Base-by-base conservation (phyloP, 495 filamentous ascomycete genomes). In the Penicillium riverlandense region DNA sequence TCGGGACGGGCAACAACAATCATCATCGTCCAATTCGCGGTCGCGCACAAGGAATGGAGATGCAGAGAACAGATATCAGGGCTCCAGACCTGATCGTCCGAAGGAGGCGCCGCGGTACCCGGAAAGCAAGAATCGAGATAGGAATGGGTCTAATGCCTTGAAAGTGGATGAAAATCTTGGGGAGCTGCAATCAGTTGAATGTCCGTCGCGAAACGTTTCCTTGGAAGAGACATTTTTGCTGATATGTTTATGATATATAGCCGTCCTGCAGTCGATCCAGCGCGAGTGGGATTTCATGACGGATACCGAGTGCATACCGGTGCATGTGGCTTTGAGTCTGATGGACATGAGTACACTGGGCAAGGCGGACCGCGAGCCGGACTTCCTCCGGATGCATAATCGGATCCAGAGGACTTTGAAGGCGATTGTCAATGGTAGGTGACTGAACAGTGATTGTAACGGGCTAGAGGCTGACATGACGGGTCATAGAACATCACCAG, bases 331-430 rank as follows among this genome's bases (percentile, higher is more conserved):
- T 14, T 71, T 99, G 35, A 88, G 94, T 67, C 66, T 99, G 57
- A 83, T 96, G 71, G 92, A 99, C 62, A 82, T 83, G 29, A 96
- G 89, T 65, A 95, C 90, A 4, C 77, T 99, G 45, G 92, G 92
- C 28, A 82, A 89, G 44, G 90, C 91, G 31, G 79, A 86, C 58
- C 85, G 91, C 49, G 88, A 95, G 59, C 78, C 77, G 39, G 77
- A 85, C 38, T 97, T 97, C 60, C 73, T 86, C 53, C 72, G 81
- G 35, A 86, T 86, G 41, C 88, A 95, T 58, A 68, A 79, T 50
- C 80, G 88, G 53, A 78, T 99, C 14, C 92, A 99, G 59, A 81
- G 80, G 54, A 90, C 94, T 3, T 70, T 99, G 45, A 95, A 95
- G 64, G 80, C 84, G 37, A 96, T 99, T 58, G 92, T 99, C 39